These are phyloP conservation scores for Moesziomyces parantarcticus DNA, from an alignment of 1,284 basidiomycete genomes.

Conservation along the genomic window DNA sequence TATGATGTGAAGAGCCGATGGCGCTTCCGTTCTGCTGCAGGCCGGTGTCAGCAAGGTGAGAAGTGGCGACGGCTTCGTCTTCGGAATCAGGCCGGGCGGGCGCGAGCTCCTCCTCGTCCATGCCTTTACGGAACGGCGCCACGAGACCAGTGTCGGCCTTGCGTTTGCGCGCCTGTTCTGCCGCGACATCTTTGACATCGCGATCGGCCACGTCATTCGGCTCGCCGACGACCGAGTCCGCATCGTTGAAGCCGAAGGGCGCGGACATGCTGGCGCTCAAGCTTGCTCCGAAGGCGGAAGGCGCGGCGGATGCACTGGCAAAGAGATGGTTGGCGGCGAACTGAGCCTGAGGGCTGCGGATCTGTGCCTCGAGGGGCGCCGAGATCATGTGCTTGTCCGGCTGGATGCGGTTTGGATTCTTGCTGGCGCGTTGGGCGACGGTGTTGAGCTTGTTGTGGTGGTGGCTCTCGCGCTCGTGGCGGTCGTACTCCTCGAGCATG, in stretches of 20 bases:
- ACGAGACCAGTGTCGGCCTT: slow-evolving; percentile 26
- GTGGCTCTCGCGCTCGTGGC: slow-evolving; percentile 36
- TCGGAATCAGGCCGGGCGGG: slow-evolving; percentile 30
- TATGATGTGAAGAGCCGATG: slow-evolving; percentile 2
- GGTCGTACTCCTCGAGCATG: slow-evolving; percentile 79
- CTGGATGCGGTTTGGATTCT: slow-evolving; percentile 36
- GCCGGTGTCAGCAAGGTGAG: slow-evolving; percentile 12
- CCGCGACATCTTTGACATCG: not conserved
- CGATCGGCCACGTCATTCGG: not conserved
- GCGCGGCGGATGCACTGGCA: slow-evolving; percentile 44
- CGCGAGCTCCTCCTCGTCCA: slow-evolving; percentile 52
- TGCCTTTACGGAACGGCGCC: slow-evolving; percentile 58
- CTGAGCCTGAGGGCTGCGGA: slow-evolving; percentile 54
- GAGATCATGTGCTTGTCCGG: slow-evolving; percentile 65
- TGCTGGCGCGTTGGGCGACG: slow-evolving; percentile 31
- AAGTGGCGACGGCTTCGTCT: slow-evolving; percentile 21
- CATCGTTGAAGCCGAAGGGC: slow-evolving; percentile 15
- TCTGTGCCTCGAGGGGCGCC: slow-evolving; percentile 66
- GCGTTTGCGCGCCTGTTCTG: slow-evolving; percentile 13
- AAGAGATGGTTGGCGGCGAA: slow-evolving; percentile 63
- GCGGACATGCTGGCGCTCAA: slow-evolving; percentile 17
- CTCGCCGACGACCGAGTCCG: slow-evolving; percentile 9
- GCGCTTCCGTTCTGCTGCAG: slow-evolving; percentile 1
- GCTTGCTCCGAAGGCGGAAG: slow-evolving; percentile 20
- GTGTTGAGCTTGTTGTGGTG: slow-evolving; percentile 28